Evolutionary conservation across 2,329 filamentous ascomycete genomes (phyloP).

Genomic region (Monosporascus ibericus): DNA sequence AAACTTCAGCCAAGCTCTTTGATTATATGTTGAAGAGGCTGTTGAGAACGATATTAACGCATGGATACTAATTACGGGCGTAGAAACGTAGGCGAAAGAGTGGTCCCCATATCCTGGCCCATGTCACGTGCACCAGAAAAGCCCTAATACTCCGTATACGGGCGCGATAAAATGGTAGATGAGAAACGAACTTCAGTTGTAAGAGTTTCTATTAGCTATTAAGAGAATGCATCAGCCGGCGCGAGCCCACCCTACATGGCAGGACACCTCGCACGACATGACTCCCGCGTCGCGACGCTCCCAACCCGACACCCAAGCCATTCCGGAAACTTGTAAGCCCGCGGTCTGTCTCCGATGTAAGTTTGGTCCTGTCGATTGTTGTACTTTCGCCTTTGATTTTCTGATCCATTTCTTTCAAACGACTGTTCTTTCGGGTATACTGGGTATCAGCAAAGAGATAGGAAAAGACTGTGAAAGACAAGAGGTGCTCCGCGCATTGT

Average conservation of each 20-base stretch:
- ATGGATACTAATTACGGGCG: no score
- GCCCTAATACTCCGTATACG: no score
- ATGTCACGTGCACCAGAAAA: no score
- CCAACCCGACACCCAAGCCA: slow-evolving; percentile 10
- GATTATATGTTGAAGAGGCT: no score
- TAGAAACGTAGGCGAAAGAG: no score
- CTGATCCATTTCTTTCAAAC: slow-evolving; percentile 22
- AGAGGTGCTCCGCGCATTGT: slow-evolving; percentile 21
- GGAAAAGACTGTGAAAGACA: slow-evolving; percentile 24
- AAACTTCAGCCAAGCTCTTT: no score
- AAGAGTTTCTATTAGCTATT: slow-evolving; percentile 28
- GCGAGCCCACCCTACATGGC: slow-evolving; percentile 19
- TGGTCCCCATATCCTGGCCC: no score
- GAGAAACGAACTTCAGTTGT: slow-evolving; percentile 5
- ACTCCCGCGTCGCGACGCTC: slow-evolving; percentile 14
- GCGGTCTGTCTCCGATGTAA: neutral
- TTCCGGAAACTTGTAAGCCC: neutral
- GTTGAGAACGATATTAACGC: no score
- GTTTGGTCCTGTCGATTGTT: neutral
- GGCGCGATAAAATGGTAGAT: neutral
- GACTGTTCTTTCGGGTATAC: slow-evolving; percentile 28
- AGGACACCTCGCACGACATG: slow-evolving; percentile 14
- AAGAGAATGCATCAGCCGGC: slow-evolving; percentile 22
- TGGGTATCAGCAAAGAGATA: slow-evolving; percentile 30
- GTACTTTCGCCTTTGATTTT: slow-evolving; percentile 11